Base-by-base conservation (phyloP, 306 rosid genomes). In the Pterocarpus macrocarpus region DNA sequence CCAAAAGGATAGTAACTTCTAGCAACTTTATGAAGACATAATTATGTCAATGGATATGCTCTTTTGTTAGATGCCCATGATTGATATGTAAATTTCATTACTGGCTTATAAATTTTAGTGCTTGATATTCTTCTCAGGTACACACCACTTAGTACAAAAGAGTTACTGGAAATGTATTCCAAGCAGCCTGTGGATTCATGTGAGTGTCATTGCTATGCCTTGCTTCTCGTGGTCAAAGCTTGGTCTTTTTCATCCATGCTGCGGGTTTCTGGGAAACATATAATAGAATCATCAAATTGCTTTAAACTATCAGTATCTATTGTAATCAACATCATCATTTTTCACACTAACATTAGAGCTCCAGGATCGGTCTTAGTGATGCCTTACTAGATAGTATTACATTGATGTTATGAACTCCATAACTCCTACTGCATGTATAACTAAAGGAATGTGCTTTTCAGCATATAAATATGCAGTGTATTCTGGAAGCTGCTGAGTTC, bases 181-280 rank as follows among this genome's bases (percentile, higher is more conserved):
- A 90, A 90, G 71, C 90, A 90, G 87, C 88, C 88, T 39, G 78
- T 95, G 82, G 96, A 93, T 85, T 89, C 97, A 69, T 93, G 99
- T 93, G 78, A 89, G 98, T 87, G 66, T 35, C 53, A 53, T 81
- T 79, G 69, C n/a, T 9, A 14, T 17, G 53, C 58, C 76, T 39
- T 63, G 55, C 13, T 53, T 50, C 66, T 47, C 7, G 12, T 47
- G 52, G 71, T 64, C 71, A 41, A 67, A 74, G 68, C 50, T 34
- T 49, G 49, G 15, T 80, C 64, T 36, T 62, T 79, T 77, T 57
- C 64, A 33, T 61, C 57, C 32, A 10, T 72, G n/a, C 64, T n/a
- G 8, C 32, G 35, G 36, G 39, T 1, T 75, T 67, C 67, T 50
- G 66, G 47, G 13, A 64, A 78, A 28, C 30, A 49, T 2, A 36